phyloP scores from a whole-genome alignment of 1,284 basidiomycete genomes.

The Ceratobasidium sp. region DNA sequence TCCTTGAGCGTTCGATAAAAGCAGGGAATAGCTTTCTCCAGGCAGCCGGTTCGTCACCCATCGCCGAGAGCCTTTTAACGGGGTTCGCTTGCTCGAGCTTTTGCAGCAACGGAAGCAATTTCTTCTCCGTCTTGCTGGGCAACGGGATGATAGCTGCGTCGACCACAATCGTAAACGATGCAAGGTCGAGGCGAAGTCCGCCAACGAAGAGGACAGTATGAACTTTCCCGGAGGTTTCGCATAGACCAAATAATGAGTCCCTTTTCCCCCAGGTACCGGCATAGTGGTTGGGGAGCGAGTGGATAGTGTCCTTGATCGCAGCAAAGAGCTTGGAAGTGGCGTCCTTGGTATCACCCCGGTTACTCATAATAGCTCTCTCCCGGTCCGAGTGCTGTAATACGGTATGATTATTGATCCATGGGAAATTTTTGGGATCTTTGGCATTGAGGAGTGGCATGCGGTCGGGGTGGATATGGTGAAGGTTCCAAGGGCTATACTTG shows the following conservation, averaged over 20 bases:
- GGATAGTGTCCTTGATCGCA: constrained; percentile 17
- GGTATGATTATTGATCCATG: constrained; percentile 1
- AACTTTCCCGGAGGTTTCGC: not conserved
- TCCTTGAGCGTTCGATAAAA: constrained; percentile 27
- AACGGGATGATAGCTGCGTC: constrained; percentile 20
- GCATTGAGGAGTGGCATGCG: constrained; percentile 7
- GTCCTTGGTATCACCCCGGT: not conserved
- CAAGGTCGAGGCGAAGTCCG: constrained; percentile 32
- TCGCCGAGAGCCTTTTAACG: not conserved
- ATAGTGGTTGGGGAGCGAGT: not conserved
- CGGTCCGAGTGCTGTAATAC: constrained; percentile 1
- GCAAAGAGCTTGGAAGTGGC: not conserved
- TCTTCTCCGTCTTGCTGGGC: not conserved
- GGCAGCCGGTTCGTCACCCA: not conserved
- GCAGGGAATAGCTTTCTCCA: constrained; percentile 42
- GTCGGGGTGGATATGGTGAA: constrained; percentile 2
- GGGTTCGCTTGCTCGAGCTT: not conserved
- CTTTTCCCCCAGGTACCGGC: not conserved
- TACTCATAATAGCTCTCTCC: not conserved
- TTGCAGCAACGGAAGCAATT: not conserved
- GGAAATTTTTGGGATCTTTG: not conserved
- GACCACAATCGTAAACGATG: constrained; percentile 2
- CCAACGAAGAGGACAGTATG: constrained; percentile 23
- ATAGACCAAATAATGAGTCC: constrained; percentile 3
- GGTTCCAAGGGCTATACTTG: constrained; percentile 3